Evolutionary conservation across 1,284 basidiomycete species (phyloP).

Genomic region (Violaceomyces palustris): DNA sequence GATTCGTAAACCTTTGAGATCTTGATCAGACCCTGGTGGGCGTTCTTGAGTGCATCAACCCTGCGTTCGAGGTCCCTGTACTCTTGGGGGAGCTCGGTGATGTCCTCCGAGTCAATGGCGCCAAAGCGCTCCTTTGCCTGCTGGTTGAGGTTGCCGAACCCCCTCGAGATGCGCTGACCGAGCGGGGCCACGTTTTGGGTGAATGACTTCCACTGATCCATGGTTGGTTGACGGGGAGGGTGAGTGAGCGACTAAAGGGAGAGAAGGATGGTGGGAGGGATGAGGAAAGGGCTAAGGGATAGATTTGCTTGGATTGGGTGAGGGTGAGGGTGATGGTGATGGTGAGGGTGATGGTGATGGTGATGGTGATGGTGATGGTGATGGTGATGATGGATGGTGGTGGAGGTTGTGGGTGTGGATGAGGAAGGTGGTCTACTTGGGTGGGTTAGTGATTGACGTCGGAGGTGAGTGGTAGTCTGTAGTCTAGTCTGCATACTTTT

Average conservation of each 20-base stretch:
- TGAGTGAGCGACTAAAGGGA: not conserved
- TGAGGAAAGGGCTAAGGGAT: no score
- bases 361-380: no score
- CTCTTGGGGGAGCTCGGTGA: conserved; percentile 75
- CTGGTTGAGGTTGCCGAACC: conserved; percentile 70
- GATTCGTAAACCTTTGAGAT: conserved; percentile 40
- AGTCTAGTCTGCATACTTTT: no score
- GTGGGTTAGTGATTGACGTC: no score
- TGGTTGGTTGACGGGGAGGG: conserved; percentile 51
- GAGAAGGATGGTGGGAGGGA: no score
- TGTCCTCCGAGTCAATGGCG: conserved; percentile 80
- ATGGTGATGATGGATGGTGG: no score
- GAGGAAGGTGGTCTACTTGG: no score
- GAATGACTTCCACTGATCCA: conserved; percentile 67
- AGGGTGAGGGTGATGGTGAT: no score
- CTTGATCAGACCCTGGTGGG: conserved; percentile 75
- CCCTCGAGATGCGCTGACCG: conserved; percentile 66
- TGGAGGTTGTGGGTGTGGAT: no score
- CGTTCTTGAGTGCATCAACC: conserved; percentile 79
- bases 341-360: no score
- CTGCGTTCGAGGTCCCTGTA: conserved; percentile 92
- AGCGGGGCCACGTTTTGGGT: conserved; percentile 43
- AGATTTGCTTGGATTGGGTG: no score
- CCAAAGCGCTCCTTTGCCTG: conserved; percentile 71
- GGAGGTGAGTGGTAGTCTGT: no score